Evolutionary conservation across 2,329 filamentous ascomycete species (phyloP).

Genomic region (Xylariomycetidae sp.): DNA sequence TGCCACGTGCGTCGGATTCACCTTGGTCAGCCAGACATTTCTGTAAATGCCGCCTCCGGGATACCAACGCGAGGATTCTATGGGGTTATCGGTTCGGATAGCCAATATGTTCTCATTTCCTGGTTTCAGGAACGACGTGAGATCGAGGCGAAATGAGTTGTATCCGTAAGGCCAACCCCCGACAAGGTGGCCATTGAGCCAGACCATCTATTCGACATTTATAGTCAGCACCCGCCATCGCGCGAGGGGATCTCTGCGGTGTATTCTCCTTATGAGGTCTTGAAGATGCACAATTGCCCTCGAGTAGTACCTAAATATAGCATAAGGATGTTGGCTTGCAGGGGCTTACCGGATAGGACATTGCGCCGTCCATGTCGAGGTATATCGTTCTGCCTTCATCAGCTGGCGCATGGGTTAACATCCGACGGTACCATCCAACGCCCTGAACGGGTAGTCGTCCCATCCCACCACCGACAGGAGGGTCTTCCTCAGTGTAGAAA

Average conservation of each 20-base stretch:
- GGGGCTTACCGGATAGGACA: conserved; percentile 47
- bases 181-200: conserved; percentile 45
- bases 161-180: conserved; percentile 50
- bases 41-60: conserved; percentile 50
- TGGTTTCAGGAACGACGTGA: conserved; percentile 37
- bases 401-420: conserved; percentile 19
- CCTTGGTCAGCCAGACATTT: conserved; percentile 50
- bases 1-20: conserved; percentile 39
- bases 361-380: conserved; percentile 42
- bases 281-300: too few species aligned
- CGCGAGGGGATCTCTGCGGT: too few species aligned
- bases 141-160: conserved; percentile 45
- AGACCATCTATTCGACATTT: too few species aligned
- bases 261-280: too few species aligned
- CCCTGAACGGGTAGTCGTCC: conserved; percentile 45
- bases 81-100: conserved; percentile 46
- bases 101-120: conserved; percentile 38
- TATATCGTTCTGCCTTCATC: conserved; percentile 17
- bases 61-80: conserved; percentile 48
- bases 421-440: conserved; percentile 46
- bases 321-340: too few species aligned
- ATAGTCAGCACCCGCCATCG: too few species aligned
- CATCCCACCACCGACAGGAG: conserved; percentile 32
- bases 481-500: conserved; percentile 23
- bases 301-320: too few species aligned